Percentiles rank a stretch among this genome's conserved stretches.
These are phyloP conservation scores for Ceratopteris richardii DNA, from an alignment of 75 land plant genomes.

Conservation along the genomic window DNA sequence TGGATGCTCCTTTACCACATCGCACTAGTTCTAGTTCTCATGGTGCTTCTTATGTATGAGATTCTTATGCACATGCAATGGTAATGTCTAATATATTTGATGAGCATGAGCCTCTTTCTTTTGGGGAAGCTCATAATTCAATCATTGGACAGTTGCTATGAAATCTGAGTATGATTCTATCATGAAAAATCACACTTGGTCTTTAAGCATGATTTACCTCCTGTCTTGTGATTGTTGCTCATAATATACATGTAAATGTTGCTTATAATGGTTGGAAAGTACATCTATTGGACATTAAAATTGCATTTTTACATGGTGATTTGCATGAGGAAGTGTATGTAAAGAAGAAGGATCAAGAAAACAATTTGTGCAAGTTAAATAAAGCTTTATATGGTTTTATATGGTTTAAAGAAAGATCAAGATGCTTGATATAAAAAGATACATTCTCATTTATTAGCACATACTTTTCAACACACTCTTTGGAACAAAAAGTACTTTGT, in stretches of 20 bases:
- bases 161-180: no score
- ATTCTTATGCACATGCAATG: constrained; percentile 1
- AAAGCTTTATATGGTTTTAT: not conserved
- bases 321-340: no score
- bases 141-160: not conserved
- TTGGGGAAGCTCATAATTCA: not conserved
- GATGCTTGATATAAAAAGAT: not conserved
- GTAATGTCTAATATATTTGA: not conserved
- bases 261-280: no score
- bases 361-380: no score
- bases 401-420: not conserved
- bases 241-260: not conserved
- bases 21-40: not conserved
- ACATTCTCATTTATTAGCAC: not conserved
- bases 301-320: no score
- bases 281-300: no score
- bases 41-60: not conserved
- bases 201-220: not conserved
- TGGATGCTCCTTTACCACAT: constrained; percentile 2
- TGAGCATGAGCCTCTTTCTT: not conserved
- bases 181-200: not conserved
- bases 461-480: not conserved
- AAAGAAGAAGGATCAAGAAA: not conserved
- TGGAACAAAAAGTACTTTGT: not conserved
- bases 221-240: not conserved